These are phyloP conservation scores for Escovopsis sp. DNA, from an alignment of 2,329 filamentous ascomycete species.

Conservation along the genomic window DNA sequence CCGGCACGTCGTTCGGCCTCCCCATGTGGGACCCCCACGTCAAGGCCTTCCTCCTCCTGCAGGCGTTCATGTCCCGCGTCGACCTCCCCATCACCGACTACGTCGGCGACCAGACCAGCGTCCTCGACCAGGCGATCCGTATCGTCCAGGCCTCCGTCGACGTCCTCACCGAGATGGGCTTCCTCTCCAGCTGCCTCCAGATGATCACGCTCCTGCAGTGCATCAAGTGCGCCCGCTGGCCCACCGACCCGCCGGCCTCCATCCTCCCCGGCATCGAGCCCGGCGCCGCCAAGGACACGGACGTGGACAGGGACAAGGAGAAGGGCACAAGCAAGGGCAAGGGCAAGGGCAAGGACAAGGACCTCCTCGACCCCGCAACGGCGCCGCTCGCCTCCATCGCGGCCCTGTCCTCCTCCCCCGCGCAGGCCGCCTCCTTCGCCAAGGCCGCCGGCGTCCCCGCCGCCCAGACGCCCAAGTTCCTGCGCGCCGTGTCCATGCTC, in stretches of 20 bases:
- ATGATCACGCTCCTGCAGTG: constrained; percentile 82
- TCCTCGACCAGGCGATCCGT: constrained; percentile 91
- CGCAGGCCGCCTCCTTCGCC: constrained; percentile 29
- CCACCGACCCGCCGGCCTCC: constrained; percentile 60
- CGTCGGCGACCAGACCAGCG: constrained; percentile 79
- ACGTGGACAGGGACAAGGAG: no score
- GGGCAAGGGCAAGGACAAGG: constrained; percentile 19
- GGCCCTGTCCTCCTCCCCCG: constrained; percentile 12
- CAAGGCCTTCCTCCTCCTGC: constrained; percentile 84
- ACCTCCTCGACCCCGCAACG: no score
- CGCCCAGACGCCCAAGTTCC: constrained; percentile 30
- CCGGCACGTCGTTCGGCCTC: constrained; percentile 46
- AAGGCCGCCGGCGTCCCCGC: constrained; percentile 35
- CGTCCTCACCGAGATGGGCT: constrained; percentile 78
- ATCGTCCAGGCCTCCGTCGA: constrained; percentile 94
- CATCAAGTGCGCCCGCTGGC: constrained; percentile 89
- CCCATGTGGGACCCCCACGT: constrained; percentile 99
- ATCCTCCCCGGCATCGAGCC: constrained; percentile 61
- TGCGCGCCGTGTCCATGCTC: constrained; percentile 47
- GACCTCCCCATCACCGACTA: constrained; percentile 93
- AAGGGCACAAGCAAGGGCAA: no score
- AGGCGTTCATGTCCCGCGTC: constrained; percentile 88
- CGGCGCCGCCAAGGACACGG: constrained; percentile 7
- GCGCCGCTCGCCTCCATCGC: constrained; percentile 29
- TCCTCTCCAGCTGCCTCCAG: constrained; percentile 58